A percentile compares a stretch with the other conserved stretches of the same genome.
phyloP scores from a whole-genome alignment of 176 grass and related monocot genomes.

The Tuctoria greenei region DNA sequence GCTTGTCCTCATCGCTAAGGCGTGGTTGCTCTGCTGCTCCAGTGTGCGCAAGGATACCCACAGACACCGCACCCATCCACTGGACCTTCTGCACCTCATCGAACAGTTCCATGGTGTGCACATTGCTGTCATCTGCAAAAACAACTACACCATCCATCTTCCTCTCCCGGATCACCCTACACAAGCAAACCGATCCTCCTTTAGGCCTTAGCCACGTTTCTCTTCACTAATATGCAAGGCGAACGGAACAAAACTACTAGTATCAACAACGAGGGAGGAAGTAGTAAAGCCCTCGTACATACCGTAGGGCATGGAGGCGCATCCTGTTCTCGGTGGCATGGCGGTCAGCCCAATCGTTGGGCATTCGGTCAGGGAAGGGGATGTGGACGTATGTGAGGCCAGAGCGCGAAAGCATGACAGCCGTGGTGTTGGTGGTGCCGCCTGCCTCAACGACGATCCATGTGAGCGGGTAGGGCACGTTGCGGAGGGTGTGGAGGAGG shows the following conservation, averaged over 20 bases:
- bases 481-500: slow-evolving; percentile 75
- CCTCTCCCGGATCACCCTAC: slow-evolving; percentile 79
- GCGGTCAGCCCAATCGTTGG: slow-evolving; percentile 64
- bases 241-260: background rate
- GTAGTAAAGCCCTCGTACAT: slow-evolving; percentile 5
- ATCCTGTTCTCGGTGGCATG: slow-evolving; percentile 76
- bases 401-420: slow-evolving; percentile 55
- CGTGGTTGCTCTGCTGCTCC: slow-evolving; percentile 38
- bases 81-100: slow-evolving; percentile 97
- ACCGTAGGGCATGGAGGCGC: slow-evolving; percentile 78
- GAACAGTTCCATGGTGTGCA: slow-evolving; percentile 96
- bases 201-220: background rate
- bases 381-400: slow-evolving; percentile 65
- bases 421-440: slow-evolving; percentile 73
- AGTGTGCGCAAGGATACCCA: slow-evolving; percentile 81
- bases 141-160: slow-evolving; percentile 86
- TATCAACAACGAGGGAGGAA: slow-evolving; percentile 10
- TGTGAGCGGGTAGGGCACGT: slow-evolving; percentile 73
- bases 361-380: slow-evolving; percentile 79
- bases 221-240: background rate
- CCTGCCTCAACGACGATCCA: slow-evolving; percentile 94
- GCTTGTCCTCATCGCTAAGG: slow-evolving; percentile 69
- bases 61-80: slow-evolving; percentile 83
- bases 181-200: slow-evolving; percentile 20
- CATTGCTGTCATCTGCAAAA: slow-evolving; percentile 94